Conservation (phyloP, 495 filamentous ascomycete genomes). For the Pyrenula massariospora region DNA sequence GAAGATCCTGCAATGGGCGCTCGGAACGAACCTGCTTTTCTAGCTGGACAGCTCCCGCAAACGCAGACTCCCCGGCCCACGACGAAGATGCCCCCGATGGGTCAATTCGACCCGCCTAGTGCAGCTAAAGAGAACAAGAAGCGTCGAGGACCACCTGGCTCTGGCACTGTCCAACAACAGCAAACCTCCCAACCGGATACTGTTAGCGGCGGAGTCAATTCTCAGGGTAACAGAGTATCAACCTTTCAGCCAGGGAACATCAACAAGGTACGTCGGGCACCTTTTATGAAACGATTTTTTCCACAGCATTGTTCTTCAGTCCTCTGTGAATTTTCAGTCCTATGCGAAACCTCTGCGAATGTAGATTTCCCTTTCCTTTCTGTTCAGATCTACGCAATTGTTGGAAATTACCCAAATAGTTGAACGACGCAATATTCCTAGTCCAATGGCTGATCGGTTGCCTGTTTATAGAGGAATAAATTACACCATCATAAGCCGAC, state of each 20-base stretch:
- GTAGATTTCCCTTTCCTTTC: no score
- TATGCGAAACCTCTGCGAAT: no score
- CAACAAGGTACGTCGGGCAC: slow-evolving; percentile 35
- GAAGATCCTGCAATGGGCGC: slow-evolving; percentile 49
- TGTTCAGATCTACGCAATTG: no score
- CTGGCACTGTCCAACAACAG: slow-evolving; percentile 17
- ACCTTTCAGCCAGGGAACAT: slow-evolving; percentile 27
- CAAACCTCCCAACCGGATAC: background rate
- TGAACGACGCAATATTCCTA: no score
- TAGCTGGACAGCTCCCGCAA: slow-evolving; percentile 24
- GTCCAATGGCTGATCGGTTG: background rate
- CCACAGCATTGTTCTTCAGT: background rate
- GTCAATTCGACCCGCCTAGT: slow-evolving; percentile 71
- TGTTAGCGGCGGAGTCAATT: slow-evolving; percentile 8
- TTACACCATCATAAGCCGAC: slow-evolving; percentile 49
- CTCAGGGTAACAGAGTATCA: slow-evolving; percentile 17
- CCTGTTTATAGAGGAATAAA: slow-evolving; percentile 45
- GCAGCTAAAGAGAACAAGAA: slow-evolving; percentile 73
- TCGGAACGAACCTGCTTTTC: slow-evolving; percentile 38
- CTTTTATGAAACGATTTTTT: slow-evolving; percentile 6
- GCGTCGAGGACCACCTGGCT: slow-evolving; percentile 31
- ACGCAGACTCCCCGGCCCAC: slow-evolving; percentile 41
- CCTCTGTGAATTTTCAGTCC: no score
- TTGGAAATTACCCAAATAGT: no score
- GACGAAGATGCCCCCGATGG: slow-evolving; percentile 79